Evolutionary conservation across 331 rosid species (phyloP), one percentile per base, ranked within the genome.

Genomic region (Rosa hybrid): DNA sequence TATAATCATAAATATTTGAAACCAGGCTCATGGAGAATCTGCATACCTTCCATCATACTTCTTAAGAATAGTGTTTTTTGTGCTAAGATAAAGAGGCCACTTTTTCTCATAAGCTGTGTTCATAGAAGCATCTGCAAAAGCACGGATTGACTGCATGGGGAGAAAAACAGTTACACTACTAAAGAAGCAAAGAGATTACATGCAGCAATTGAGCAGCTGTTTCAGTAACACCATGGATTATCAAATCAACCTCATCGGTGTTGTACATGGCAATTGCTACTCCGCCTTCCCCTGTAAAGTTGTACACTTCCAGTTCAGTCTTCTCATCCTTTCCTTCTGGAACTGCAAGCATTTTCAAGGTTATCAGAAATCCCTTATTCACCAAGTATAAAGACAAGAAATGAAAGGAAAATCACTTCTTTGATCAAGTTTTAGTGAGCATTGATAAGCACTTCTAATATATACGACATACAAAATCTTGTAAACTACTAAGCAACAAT

Each of bases 61-160:
- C 99, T 95, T 95, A 70, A 95, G 96, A 81, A 95, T 93, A 51
- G 99, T 95, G 75, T 95, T 95, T 84, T 95, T 95, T 75, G 99
- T 95, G 90, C 99, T 95, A 64, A 95, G 99, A 85, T 96, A 96
- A 27, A 96, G 93, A 48, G 99, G 99, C 99, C 99, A 96, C 79
- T 96, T 91, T 81, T 96, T 96, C 90, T 93, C 86, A 68, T 74
- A 85, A 85, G 99, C 99, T 77, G 90, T 85, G 82, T 87, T 74
- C 99, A 96, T 89, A 54, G 99, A 96, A 64, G 99, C 92, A 25
- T 90, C 97, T 34, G 96, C 99, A 88, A 95, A 95, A 69, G 90
- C 64, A 64, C 94, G 90, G 86, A 96, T 96, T 59, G 99, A 96
- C 98, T 96, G 86, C 80, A 87, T 49, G 7, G 39, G 56, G 41